Evolutionary conservation across 2,329 filamentous ascomycete species (phyloP).

Genomic region (Pseudogymnoascus sp.): DNA sequence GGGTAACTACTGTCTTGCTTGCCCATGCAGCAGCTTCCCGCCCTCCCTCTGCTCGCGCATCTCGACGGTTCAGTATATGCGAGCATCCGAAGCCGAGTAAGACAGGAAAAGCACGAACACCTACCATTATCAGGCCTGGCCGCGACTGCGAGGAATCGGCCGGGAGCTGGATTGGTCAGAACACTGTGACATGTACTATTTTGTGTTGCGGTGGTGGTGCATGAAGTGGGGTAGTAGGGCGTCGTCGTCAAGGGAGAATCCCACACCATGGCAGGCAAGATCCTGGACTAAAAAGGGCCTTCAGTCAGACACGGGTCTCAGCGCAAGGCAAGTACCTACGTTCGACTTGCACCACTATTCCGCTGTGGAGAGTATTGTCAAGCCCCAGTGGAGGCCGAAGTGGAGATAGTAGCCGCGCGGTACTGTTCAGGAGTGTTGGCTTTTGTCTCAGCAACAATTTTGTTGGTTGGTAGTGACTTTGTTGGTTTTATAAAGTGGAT

Average conservation of each 20-base stretch:
- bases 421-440: not conserved
- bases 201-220: not conserved
- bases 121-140: not conserved
- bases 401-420: not conserved
- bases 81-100: not conserved
- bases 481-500: not conserved
- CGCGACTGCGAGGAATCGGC: not conserved
- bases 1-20: not conserved
- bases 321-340: not conserved
- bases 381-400: not conserved
- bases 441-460: not conserved
- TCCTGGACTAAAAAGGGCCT: not conserved
- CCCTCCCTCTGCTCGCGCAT: not conserved
- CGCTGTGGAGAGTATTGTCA: not conserved
- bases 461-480: not conserved
- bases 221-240: not conserved
- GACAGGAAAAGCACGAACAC: slow-evolving; percentile 1
- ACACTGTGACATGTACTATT: not conserved
- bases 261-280: not conserved
- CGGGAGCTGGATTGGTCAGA: not conserved
- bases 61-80: not conserved
- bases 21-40: not conserved
- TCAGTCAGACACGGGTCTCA: not conserved
- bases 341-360: no score
- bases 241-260: not conserved